These are phyloP conservation scores for Paecilomyces sp. DNA, from an alignment of 2,329 filamentous ascomycete genomes.

Conservation along the genomic window DNA sequence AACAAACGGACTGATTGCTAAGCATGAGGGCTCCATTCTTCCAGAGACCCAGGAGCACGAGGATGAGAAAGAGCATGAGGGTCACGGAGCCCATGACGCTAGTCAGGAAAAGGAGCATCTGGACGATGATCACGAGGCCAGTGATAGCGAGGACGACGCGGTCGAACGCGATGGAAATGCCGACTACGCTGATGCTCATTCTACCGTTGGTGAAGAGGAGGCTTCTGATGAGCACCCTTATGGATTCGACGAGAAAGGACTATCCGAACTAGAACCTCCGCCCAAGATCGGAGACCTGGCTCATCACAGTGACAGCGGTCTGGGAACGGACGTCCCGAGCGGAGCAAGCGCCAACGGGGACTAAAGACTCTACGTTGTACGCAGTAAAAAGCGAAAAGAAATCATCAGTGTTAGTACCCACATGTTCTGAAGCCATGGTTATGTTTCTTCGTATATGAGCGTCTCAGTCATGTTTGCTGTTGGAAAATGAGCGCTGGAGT, in stretches of 20 bases:
- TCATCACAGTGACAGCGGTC: slow-evolving; percentile 20
- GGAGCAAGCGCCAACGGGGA: slow-evolving; percentile 7
- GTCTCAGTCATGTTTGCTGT: neutral
- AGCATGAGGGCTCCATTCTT: slow-evolving; percentile 16
- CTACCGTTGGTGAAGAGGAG: neutral
- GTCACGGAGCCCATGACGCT: slow-evolving; percentile 5
- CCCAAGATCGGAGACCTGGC: slow-evolving; percentile 11
- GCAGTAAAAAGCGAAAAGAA: neutral
- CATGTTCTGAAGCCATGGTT: slow-evolving; percentile 7
- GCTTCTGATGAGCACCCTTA: neutral
- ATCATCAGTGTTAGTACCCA: neutral
- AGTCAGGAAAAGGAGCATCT: slow-evolving; percentile 7
- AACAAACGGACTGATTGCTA: slow-evolving; percentile 24
- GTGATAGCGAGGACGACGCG: slow-evolving; percentile 2
- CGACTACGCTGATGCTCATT: neutral
- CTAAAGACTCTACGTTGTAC: neutral
- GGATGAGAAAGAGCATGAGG: slow-evolving; percentile 19
- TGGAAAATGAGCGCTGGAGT: neutral
- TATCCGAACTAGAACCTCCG: slow-evolving; percentile 5
- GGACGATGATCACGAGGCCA: slow-evolving; percentile 7
- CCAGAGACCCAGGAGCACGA: slow-evolving; percentile 13
- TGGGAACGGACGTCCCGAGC: slow-evolving; percentile 20
- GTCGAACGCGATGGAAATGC: slow-evolving; percentile 3
- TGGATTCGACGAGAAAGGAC: neutral
- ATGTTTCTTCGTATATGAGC: neutral